Base-by-base conservation (phyloP, 129 eudicot species). In the Flaveria bidentis region DNA sequence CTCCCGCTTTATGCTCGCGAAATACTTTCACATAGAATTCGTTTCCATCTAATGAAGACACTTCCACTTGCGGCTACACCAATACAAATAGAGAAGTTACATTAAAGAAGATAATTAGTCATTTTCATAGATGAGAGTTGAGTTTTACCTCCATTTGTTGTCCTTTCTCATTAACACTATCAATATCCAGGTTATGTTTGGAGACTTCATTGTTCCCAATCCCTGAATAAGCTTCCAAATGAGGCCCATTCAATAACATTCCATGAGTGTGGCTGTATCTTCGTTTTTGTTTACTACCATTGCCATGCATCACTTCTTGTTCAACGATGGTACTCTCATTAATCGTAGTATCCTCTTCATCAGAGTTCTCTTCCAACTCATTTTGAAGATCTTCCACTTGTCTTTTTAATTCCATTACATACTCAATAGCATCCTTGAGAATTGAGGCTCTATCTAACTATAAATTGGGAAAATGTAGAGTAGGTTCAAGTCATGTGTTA, bases 131-230 rank as follows among this genome's bases (percentile, higher is more conserved):
- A 5, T 16, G 12, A 1, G 13, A 51, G 10, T 1, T 14, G 5
- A 39, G 69, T 73, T 16, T n/a, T 71, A 93, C 98, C 98, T 93
- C 98, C 98, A 93, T 93, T 63, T 90, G 98, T 68, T 93, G 98
- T 56, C 83, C 89, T 75, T 87, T 90, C 6, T 86, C 92, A 36
- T 76, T 83, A 36, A 76, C 66, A 65, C 49, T 80, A 64, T 86
- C 92, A 3, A 41, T 6, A 18, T 92, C 88, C 1, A 80, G 85
- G 44, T 22, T 81, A 75, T 84, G 76, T 23, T 82, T 84, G 9
- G 85, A 39, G 74, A 57, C 83, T 76, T 76, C 76, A 55, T 71
- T 71, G 49, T 46, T 44, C 12, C 80, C 82, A 1, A 76, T 69
- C 58, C 77, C 85, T 1, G 73, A 77, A 68, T 84, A 82, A 22